phyloP scores from a whole-genome alignment of 306 rosid genomes.

The Aeschynomene evenia region DNA sequence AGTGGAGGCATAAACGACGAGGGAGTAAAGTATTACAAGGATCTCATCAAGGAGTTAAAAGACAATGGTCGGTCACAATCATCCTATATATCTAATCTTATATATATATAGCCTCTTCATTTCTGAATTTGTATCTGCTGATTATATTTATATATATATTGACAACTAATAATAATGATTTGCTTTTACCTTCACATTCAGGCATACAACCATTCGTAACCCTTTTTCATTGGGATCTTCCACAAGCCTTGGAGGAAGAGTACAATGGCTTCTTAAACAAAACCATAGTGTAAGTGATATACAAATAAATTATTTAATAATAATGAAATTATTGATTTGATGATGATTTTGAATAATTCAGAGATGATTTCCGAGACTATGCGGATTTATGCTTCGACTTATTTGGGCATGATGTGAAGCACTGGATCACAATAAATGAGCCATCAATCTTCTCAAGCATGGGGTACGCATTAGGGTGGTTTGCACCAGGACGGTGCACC shows the following conservation, averaged over 20 bases:
- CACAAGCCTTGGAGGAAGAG: slow-evolving; percentile 54
- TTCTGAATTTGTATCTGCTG: too few relatives aligned
- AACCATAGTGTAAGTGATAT: slow-evolving; percentile 50
- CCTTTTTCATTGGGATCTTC: too few relatives aligned
- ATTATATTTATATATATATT: too few relatives aligned
- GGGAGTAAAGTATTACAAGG: slow-evolving; percentile 55
- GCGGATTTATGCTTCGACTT: slow-evolving; percentile 49
- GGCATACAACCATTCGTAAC: too few relatives aligned
- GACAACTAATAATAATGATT: too few relatives aligned
- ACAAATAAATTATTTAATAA: too few relatives aligned
- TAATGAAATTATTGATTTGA: too few relatives aligned
- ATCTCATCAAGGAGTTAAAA: slow-evolving; percentile 51
- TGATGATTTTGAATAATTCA: too few relatives aligned
- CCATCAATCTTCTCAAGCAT: slow-evolving; percentile 15
- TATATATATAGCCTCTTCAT: too few relatives aligned
- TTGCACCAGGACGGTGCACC: slow-evolving; percentile 55
- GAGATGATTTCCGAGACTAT: slow-evolving; percentile 53
- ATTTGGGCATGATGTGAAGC: slow-evolving; percentile 60
- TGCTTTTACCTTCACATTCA: too few relatives aligned
- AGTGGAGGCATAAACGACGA: slow-evolving; percentile 54
- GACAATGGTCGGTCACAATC: slow-evolving; percentile 46
- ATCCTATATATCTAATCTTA: too few relatives aligned
- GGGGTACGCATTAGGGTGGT: slow-evolving; percentile 32
- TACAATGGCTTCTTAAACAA: slow-evolving; percentile 53
- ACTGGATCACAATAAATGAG: slow-evolving; percentile 65